phyloP scores from a whole-genome alignment of 2,329 filamentous ascomycete genomes.

The Helicocarpus griseus region DNA sequence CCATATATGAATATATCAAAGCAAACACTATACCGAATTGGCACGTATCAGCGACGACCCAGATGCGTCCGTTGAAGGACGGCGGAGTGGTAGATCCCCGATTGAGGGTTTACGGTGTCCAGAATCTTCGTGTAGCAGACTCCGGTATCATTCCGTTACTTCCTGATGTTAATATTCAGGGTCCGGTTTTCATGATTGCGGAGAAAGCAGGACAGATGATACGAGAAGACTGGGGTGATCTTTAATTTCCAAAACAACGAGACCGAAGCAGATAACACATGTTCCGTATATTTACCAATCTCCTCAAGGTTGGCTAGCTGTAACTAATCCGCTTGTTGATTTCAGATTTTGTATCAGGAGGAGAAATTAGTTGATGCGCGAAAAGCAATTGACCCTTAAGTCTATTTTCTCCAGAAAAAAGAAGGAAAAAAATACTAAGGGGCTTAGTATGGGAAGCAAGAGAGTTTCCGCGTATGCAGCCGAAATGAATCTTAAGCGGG shows the following conservation, averaged over 20 bases:
- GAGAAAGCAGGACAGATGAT: conserved; percentile 11
- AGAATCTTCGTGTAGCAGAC: conserved; percentile 11
- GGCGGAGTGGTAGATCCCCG: conserved; percentile 13
- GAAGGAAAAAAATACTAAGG: too few species aligned
- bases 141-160: conserved; percentile 13
- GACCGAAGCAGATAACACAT: too few species aligned
- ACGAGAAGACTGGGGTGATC: conserved; percentile 4
- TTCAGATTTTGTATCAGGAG: too few species aligned
- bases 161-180: conserved; percentile 10
- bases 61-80: conserved; percentile 11
- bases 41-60: conserved; percentile 7
- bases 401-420: too few species aligned
- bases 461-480: too few species aligned
- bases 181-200: conserved; percentile 14
- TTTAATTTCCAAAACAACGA: not conserved
- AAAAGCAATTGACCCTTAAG: too few species aligned
- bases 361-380: too few species aligned
- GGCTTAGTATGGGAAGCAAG: too few species aligned
- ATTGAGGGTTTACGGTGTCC: conserved; percentile 11
- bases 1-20: conserved; percentile 16
- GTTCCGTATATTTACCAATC: too few species aligned
- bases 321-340: too few species aligned
- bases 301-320: too few species aligned
- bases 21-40: conserved; percentile 10
- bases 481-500: too few species aligned